Evolutionary conservation across 345 rosid genomes (phyloP), one percentile per base, ranked within the genome.

Genomic region (Kandelia obovata): DNA sequence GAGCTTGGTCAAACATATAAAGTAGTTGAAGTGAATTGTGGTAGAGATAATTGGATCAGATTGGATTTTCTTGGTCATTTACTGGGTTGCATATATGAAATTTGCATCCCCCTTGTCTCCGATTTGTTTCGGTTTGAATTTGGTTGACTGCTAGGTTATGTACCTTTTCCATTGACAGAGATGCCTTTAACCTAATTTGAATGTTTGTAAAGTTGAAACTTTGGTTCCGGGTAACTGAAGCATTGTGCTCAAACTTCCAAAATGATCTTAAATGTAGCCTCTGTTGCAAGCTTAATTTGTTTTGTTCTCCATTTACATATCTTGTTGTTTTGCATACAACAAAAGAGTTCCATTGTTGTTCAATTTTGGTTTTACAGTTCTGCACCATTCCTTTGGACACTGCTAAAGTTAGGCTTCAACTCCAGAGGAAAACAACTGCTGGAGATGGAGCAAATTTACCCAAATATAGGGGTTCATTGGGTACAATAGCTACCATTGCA

Each of bases 371-470:
- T 75, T 49, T 78, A 76, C 84, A 95, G 99, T 80, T 90, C 77
- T 90, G 86, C 67, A 95, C 99, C 23, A 73, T 95, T 59, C 96
- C 99, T 10, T 75, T 95, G 79, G 99, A 95, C 79, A 89, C 88
- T 27, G 97, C 96, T 39, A 95, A 95, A 85, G 99, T 95, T 32
- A 87, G 99, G 85, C 97, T 95, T 70, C 99, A 92, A 82, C 97
- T 95, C 46, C 99, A 95, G 71, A 86, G 80, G 78, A 87, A 86
- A 80, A 75, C 82, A 53, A 71, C 75, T 10, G 75, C 79, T 0
- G 89, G 80, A 17, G 97, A 90, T 51, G 96, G 86, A 51, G 72
- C 55, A 39, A 78, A 25, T 56, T 62, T 74, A 37, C 88, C 96
- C 0, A 90, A 95, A 68, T 92, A 95, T 68, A 84, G 84, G 68